Base-by-base conservation (phyloP, 2,329 filamentous ascomycete genomes). In the Aspergillus fumigatus region DNA sequence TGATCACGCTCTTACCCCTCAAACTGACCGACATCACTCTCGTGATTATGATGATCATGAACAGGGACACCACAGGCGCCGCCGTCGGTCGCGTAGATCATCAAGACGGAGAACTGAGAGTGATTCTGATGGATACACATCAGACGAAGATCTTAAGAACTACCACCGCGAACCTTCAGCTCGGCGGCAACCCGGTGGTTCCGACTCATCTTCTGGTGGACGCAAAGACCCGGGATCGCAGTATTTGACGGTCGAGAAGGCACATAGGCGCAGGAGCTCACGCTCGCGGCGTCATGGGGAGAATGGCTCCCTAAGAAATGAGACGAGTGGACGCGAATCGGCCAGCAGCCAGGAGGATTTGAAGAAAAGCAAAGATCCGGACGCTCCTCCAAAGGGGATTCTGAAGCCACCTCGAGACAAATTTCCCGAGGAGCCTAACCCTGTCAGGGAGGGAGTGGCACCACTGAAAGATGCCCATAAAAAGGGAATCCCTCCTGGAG, bases 391-490 rank as follows among this genome's bases (percentile, higher is more conserved):
- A 57, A 94, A 89, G 73, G 88, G 92, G 17, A 97, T 97, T 55
- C 80, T 97, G 47, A 94, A 95, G 73, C 83, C 84, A 54, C 92
- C 93, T 0, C 91, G 86, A 17, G 81, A 82, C 26, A 88, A 88
- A 66, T 97, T 97, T 67, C 93, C 93, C 0, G 92, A 97, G 68
- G 88, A 96, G 59, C 84, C 85, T 0, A 88, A 92, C 62, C 88
- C 90, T 0, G 82, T 95, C 38, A 84, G 92, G 21, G 93, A 97
- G 72, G 93, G 92, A 17, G 93, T 96, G 6, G 92, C 92, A 1
- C 92, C 92, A n/a, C 84, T 96, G 69, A 96, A 96, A 75, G 91
- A 96, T 69, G 87, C 90, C 50, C 86, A 88, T 72, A 75, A 73
- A 54, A 85, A 87, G 59, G 88, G 90, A 41, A 89, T 91, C 32